Base-by-base conservation (phyloP, 805 yeast species). In the Wickerhamomyces bisporus region DNA sequence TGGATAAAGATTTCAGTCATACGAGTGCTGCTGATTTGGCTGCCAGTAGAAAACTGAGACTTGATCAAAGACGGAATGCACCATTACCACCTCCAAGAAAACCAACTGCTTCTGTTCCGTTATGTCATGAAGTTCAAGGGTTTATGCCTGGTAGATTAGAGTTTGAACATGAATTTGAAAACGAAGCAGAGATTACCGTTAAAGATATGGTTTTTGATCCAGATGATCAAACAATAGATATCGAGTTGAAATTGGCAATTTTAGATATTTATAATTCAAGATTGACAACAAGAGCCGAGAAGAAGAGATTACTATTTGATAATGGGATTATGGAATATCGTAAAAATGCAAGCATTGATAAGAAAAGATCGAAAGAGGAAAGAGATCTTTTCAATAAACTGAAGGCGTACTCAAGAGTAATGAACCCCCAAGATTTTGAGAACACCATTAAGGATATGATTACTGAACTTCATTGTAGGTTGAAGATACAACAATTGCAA, bases 61-160 rank as follows among this genome's bases (percentile, higher is more conserved):
- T 93, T 29, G 96, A 91, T 43, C 70, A 69, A 12, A 76, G 89
- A 43, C 72, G 79, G 48, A 79, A 78, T 45, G 64, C 79, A 42
- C 88, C 94, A 6, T 62, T 86, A 45, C 94, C 94, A 11, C 93
- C 94, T 23, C 89, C 88, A 36, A 77, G 80, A 43, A 93, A 91
- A 57, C 87, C 94, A 5, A 79, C 85, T 33, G 89, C 96, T 0
- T 87, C 97, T 6, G 91, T 85, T 6, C 99, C 99, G 0, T 73
- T 93, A 40, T 89, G 98, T 64, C 97, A 94, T 55, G 98, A 94
- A 53, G 78, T 93, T 44, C 98, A 93, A 60, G 97, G 96, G 3
- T 93, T 81, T 58, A 93, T 93, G 99, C 99, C 99, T 28, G 99
- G 98, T 30, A 77, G 99, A 54, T 67, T 93, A 44, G 99, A 93